A percentile compares a stretch with the other conserved stretches of the same genome.
phyloP scores from a whole-genome alignment of 2,329 filamentous ascomycete species.

The Plectosphaerella cucumerina region DNA sequence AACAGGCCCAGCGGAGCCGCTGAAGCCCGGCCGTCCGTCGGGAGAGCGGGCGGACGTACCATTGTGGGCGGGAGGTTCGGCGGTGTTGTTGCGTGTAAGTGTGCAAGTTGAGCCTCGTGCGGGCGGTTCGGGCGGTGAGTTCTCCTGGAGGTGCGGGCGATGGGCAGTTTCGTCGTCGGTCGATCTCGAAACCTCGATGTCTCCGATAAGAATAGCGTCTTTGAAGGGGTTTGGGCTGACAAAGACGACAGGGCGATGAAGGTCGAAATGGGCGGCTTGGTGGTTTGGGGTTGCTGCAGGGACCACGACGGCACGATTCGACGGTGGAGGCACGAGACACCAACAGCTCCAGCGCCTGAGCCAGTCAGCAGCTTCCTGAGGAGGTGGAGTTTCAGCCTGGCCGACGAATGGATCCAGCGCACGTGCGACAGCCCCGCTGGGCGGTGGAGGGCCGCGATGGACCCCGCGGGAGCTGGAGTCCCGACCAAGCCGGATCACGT shows the following conservation, averaged over 20 bases:
- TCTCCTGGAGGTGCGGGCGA: too few relatives aligned
- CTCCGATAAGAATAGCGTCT: background rate
- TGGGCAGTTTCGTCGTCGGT: background rate
- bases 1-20: background rate
- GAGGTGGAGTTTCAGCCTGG: background rate
- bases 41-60: conserved; percentile 7
- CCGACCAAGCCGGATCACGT: background rate
- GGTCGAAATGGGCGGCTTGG: background rate
- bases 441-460: too few relatives aligned
- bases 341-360: background rate
- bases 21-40: conserved; percentile 4
- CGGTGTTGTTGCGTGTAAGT: background rate
- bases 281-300: background rate
- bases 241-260: background rate
- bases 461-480: background rate
- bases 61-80: conserved; percentile 2
- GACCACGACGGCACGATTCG: background rate
- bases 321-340: background rate
- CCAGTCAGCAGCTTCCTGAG: background rate
- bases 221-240: background rate
- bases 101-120: too few relatives aligned
- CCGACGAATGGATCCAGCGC: background rate
- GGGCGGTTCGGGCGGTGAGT: too few relatives aligned
- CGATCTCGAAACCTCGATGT: background rate
- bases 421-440: too few relatives aligned